A percentile compares a stretch with the other conserved stretches of the same genome.
Evolutionary conservation across 1,284 basidiomycete species (phyloP).

Genomic region (Somion occarium): DNA sequence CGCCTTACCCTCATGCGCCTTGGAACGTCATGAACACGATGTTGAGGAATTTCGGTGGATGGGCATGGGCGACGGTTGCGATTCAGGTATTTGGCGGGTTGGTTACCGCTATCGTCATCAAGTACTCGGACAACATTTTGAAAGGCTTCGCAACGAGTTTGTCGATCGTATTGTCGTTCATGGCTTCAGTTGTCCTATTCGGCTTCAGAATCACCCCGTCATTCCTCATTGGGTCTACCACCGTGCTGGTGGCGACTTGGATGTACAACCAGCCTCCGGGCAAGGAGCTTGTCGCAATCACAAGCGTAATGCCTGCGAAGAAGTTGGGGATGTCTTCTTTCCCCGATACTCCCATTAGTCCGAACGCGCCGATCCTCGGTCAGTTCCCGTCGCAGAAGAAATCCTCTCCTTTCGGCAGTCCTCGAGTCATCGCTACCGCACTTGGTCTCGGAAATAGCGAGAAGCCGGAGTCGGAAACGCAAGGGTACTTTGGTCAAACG

Average conservation of each 20-base stretch:
- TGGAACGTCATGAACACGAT: slow-evolving; percentile 29
- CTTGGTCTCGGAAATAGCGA: slow-evolving; percentile 36
- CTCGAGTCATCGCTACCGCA: slow-evolving; percentile 41
- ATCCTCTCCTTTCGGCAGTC: slow-evolving; percentile 46
- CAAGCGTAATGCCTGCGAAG: slow-evolving; percentile 33
- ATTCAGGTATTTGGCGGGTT: slow-evolving; percentile 90
- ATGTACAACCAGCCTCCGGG: slow-evolving; percentile 72
- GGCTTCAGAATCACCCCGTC: slow-evolving; percentile 81
- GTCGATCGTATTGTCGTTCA: slow-evolving; percentile 90
- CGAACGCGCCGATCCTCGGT: slow-evolving; percentile 54
- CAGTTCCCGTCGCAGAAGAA: slow-evolving; percentile 44
- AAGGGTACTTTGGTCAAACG: slow-evolving; percentile 39
- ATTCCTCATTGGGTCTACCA: slow-evolving; percentile 77
- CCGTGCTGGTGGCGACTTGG: slow-evolving; percentile 87
- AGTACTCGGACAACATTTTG: slow-evolving; percentile 85
- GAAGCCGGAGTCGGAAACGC: slow-evolving; percentile 25
- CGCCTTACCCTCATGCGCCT: slow-evolving; percentile 25
- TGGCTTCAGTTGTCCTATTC: slow-evolving; percentile 86
- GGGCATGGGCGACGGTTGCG: slow-evolving; percentile 88
- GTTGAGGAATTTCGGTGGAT: slow-evolving; percentile 78
- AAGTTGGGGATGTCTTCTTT: slow-evolving; percentile 31
- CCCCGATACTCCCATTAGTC: slow-evolving; percentile 46
- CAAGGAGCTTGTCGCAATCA: slow-evolving; percentile 38
- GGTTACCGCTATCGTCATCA: slow-evolving; percentile 85
- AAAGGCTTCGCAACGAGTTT: slow-evolving; percentile 94